Percentiles rank a stretch among this genome's conserved stretches.
These are phyloP conservation scores for Nicotiana tabacum DNA, from an alignment of 257 asterid genomes.

Conservation along the genomic window DNA sequence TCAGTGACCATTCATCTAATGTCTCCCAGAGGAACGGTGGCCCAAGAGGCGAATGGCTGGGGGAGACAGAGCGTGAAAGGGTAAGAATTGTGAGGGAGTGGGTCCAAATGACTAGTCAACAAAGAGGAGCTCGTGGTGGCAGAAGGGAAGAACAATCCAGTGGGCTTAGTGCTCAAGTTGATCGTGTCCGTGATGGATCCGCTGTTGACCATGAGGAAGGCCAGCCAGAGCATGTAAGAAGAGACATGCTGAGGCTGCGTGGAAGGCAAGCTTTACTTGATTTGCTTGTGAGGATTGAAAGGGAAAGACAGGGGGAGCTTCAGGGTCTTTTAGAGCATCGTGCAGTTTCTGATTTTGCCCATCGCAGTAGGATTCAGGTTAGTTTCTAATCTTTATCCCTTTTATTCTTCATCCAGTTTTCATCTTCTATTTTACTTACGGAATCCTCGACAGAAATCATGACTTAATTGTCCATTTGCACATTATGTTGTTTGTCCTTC, in stretches of 20 bases:
- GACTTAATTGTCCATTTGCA: not conserved
- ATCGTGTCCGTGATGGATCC: constrained; percentile 44
- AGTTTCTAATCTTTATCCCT: not conserved
- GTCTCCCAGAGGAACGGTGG: constrained; percentile 55
- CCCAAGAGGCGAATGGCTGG: constrained; percentile 83
- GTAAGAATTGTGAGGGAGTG: constrained; percentile 88
- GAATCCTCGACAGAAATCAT: not conserved
- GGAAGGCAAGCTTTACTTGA: constrained; percentile 87
- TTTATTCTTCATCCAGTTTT: not conserved
- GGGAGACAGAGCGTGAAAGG: constrained; percentile 95
- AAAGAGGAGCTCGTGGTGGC: constrained; percentile 58
- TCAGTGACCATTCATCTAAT: constrained; percentile 54
- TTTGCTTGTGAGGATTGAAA: constrained; percentile 54
- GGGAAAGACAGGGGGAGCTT: constrained; percentile 48
- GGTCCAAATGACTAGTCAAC: constrained; percentile 96
- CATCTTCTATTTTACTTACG: not conserved
- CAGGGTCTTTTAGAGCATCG: constrained; percentile 38
- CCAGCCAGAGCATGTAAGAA: constrained; percentile 72
- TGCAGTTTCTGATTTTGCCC: constrained; percentile 43
- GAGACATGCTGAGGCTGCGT: constrained; percentile 73
- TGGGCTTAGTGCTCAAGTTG: constrained; percentile 42
- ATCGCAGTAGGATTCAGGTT: constrained; percentile 46
- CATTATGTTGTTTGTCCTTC: not conserved
- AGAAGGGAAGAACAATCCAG: constrained; percentile 47
- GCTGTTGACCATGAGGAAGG: constrained; percentile 50